Conservation (phyloP, 1,139 yeast species). For the Nakaseomyces delphensis region DNA sequence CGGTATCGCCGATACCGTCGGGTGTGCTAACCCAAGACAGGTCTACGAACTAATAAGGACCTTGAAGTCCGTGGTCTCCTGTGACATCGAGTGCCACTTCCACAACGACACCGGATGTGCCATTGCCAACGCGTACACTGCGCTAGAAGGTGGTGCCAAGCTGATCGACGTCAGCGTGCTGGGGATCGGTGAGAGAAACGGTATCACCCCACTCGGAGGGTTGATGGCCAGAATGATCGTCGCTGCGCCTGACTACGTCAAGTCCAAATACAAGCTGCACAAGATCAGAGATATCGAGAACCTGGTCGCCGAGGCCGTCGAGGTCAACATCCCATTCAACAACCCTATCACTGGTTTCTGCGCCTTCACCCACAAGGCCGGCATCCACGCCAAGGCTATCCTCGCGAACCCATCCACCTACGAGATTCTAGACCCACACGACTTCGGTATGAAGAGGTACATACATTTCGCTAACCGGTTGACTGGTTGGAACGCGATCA, state of each 20-base stretch:
- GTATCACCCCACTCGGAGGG: slow-evolving; percentile 96
- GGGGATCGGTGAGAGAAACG: slow-evolving; percentile 98
- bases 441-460: slow-evolving; percentile 90
- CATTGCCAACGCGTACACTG: slow-evolving; percentile 96
- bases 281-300: slow-evolving; percentile 93
- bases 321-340: slow-evolving; percentile 94
- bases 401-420: slow-evolving; percentile 97
- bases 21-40: slow-evolving; percentile 98
- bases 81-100: slow-evolving; percentile 98
- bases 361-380: slow-evolving; percentile 99
- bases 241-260: slow-evolving; percentile 93
- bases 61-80: slow-evolving; percentile 82
- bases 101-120: slow-evolving; percentile 99
- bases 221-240: slow-evolving; percentile 99
- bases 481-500: slow-evolving; percentile 99
- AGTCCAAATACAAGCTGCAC: slow-evolving; percentile 91
- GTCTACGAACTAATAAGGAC: slow-evolving; percentile 95
- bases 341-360: slow-evolving; percentile 99
- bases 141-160: slow-evolving; percentile 95
- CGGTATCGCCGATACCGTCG: slow-evolving; percentile 98
- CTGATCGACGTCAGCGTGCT: slow-evolving; percentile 91
- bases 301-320: slow-evolving; percentile 94
- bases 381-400: slow-evolving; percentile 98
- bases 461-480: slow-evolving; percentile 96
- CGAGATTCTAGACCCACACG: slow-evolving; percentile 90